Base-by-base conservation (phyloP, 371 early-diverging fungal genomes). In the Zancudomyces culisetae region DNA sequence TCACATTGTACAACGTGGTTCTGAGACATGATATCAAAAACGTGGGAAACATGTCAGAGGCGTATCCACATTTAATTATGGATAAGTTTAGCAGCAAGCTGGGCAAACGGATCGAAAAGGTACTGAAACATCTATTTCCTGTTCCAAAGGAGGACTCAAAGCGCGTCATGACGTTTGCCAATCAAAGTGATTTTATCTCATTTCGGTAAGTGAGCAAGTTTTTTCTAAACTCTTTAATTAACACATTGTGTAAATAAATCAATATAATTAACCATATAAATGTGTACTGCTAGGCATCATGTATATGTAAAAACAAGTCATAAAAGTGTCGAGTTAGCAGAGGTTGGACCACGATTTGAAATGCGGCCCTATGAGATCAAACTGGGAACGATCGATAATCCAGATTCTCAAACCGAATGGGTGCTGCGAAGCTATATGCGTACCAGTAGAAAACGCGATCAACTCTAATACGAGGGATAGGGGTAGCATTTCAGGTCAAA, bases 261-360 rank as follows among this genome's bases (percentile, higher is more conserved):
- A 10, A 10, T 35, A 35, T 10, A 6, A 35, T 10, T 35, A 15
- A 35, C 6, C 35, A 15, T 35, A 6, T 15, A 35, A 10, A 15
- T 35, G 15, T 15, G 15, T 35, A 15, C 35, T 35, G 10, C 6
- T 10, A 49, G 94, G 61, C 97, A 98, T 61, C 94, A 95, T 70
- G 94, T 94, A 18, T 95, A 73, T 69, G 75, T 79, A 45, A 88
- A 90, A 69, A 76, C 80, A 30, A 80, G 77, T 35, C 75, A 78
- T 57, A 88, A 86, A 57, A 83, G 92, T 51, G 89, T 90, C 1
- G 81, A 89, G 58, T 69, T 98, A 43, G 87, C 88, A 29, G 96
- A 95, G 64, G 91, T 95, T n/a, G 94, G 95, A 0, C 98, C 98
- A 35, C 80, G 96, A 43, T 98, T 98, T 62, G 95, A 96, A 66